Base-by-base conservation (phyloP, 2,329 filamentous ascomycete genomes). In the Akanthomyces muscarius region DNA sequence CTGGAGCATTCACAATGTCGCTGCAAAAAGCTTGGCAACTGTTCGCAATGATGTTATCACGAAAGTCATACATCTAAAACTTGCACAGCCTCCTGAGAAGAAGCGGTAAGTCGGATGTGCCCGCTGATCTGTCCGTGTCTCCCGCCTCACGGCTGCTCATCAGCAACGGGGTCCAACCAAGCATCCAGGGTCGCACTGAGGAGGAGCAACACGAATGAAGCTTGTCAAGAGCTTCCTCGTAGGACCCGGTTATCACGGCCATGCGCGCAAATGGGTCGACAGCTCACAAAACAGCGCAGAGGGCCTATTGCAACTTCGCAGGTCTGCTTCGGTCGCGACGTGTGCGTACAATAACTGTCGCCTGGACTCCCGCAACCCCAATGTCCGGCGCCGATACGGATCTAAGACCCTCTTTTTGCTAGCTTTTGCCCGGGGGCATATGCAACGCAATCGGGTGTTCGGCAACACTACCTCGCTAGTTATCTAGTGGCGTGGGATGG, bases 381-480 rank as follows among this genome's bases (percentile, higher is more conserved):
- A 47, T 38, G 3, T 18, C 21, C 33, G 23, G 42, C 38, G 59
- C 52, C 30, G 59, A 54, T 54, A 28, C 30, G 51, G 41, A 61
- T 61, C 51, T 55, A 30, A 48, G 51, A 38, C 59, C 59, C 59
- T 55, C 30, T 54, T 61, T 61, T 48, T 13, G 41, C 41, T 52
- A 11, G 13, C 14, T 33, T 51, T 38, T 21, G 30, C 30, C 16
- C 14, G 36, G 36, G 30, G 28, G 41, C 21, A 6, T 38, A 54
- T 55, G 42, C 51, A 61, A 47, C n/a, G 42, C 59, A 28, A 61
- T 61, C 59, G 59, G 59, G 13, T 54, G 51, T 55, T 61, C 59
- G 59, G 59, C 59, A 61, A 23, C 18, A 21, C n/a, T 13, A 47
- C 14, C 11, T 38, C 25, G 50, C 41, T 25, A 21, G 21, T 21